phyloP scores from a whole-genome alignment of 2,329 filamentous ascomycete genomes.

The Leptographium radiaticola region DNA sequence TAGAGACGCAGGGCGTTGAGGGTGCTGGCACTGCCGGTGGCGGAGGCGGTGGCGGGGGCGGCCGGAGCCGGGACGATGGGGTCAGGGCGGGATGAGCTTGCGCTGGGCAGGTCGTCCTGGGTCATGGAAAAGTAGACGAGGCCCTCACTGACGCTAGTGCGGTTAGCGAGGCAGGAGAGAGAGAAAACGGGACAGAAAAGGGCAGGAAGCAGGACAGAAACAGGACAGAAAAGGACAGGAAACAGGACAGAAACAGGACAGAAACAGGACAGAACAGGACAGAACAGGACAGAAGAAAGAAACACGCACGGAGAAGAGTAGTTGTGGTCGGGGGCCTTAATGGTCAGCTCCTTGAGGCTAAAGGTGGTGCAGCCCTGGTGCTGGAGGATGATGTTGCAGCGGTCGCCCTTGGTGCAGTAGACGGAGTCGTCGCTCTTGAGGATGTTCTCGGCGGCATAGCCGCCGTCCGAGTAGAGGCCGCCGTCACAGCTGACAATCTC shows the following conservation, averaged over 20 bases:
- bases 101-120: conserved; percentile 60
- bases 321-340: conserved; percentile 68
- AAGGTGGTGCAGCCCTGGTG: conserved; percentile 75
- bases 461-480: conserved; percentile 52
- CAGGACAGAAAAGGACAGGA: no score
- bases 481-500: conserved; percentile 85
- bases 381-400: conserved; percentile 74
- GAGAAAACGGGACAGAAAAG: neutral
- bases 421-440: conserved; percentile 70
- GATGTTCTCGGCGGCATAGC: conserved; percentile 64
- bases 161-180: neutral
- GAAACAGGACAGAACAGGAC: neutral
- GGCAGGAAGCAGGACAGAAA: no score
- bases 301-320: conserved; percentile 73
- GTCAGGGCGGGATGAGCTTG: conserved; percentile 50
- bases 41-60: no score
- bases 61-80: neutral
- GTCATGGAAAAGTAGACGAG: conserved; percentile 88
- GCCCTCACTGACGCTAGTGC: conserved; percentile 65
- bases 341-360: conserved; percentile 70
- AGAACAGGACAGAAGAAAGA: neutral
- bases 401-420: conserved; percentile 79
- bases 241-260: conserved; percentile 13
- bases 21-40: neutral
- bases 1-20: neutral